Evolutionary conservation across 495 filamentous ascomycete species (phyloP).

Genomic region (Xylaria bambusicola): DNA sequence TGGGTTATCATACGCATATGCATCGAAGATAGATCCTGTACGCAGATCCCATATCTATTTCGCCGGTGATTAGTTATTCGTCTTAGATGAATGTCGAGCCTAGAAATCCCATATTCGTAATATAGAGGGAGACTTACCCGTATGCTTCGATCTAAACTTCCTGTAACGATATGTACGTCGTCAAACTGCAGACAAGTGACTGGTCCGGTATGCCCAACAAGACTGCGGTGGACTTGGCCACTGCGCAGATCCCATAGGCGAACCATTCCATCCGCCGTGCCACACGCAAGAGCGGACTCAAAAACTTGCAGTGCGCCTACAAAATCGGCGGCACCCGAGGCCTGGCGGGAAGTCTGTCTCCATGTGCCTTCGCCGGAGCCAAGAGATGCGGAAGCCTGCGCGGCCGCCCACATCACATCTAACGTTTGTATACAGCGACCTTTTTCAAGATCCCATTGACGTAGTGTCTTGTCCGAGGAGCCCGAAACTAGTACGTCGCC

Average conservation of each 20-base stretch:
- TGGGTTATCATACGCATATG: slow-evolving; percentile 91
- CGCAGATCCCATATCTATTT: slow-evolving; percentile 96
- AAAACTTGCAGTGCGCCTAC: slow-evolving; percentile 96
- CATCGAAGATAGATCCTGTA: slow-evolving; percentile 93
- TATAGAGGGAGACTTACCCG: slow-evolving; percentile 63
- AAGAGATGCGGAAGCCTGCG: slow-evolving; percentile 76
- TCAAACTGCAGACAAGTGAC: slow-evolving; percentile 97
- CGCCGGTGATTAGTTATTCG: slow-evolving; percentile 21
- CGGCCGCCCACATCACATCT: slow-evolving; percentile 98
- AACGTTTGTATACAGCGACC: slow-evolving; percentile 96
- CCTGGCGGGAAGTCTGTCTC: slow-evolving; percentile 57
- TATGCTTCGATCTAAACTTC: slow-evolving; percentile 90
- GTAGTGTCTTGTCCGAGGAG: slow-evolving; percentile 93
- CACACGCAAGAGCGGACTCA: slow-evolving; percentile 95
- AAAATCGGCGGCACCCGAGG: slow-evolving; percentile 74
- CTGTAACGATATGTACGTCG: slow-evolving; percentile 91
- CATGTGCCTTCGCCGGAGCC: slow-evolving; percentile 57
- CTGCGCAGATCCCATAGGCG: slow-evolving; percentile 95
- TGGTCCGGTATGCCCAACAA: slow-evolving; percentile 95
- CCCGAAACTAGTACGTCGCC: slow-evolving; percentile 90
- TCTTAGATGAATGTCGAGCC: too few relatives aligned
- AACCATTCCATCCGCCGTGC: slow-evolving; percentile 97
- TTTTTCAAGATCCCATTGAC: slow-evolving; percentile 96
- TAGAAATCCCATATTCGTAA: neutral
- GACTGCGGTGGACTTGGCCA: slow-evolving; percentile 91